Conservation (phyloP, 768 basidiomycete genomes). For the Pleurotus platypus region DNA sequence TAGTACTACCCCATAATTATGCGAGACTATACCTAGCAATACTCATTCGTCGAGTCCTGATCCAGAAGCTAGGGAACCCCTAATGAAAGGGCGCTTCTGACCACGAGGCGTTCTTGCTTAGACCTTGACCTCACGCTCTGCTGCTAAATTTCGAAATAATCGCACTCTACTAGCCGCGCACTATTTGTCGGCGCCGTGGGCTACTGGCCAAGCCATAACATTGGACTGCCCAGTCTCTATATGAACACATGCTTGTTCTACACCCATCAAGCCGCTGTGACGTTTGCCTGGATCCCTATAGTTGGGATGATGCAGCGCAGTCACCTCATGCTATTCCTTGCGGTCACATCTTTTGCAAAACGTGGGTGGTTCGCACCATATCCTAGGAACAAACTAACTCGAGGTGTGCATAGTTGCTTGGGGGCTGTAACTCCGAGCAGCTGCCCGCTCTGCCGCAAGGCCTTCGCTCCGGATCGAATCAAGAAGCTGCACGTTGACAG, state of each 20-base stretch:
- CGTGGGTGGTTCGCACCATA: slow-evolving; percentile 36
- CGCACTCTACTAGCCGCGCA: not conserved
- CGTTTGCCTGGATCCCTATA: slow-evolving; percentile 67
- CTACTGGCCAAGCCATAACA: not conserved
- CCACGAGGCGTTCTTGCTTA: not conserved
- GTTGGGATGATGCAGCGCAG: slow-evolving; percentile 44
- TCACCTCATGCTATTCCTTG: slow-evolving; percentile 72
- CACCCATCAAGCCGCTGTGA: slow-evolving; percentile 74
- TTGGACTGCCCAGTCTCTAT: not conserved
- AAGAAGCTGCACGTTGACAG: slow-evolving; percentile 69
- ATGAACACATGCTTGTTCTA: slow-evolving; percentile 47
- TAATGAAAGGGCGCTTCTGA: not conserved
- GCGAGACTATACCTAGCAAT: too few species aligned
- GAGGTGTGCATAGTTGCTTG: slow-evolving; percentile 44
- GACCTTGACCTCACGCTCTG: not conserved
- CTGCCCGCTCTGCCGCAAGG: slow-evolving; percentile 68
- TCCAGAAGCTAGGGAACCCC: too few species aligned
- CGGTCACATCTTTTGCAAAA: slow-evolving; percentile 72
- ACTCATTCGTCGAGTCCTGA: too few species aligned
- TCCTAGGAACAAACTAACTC: slow-evolving; percentile 6
- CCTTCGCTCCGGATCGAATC: slow-evolving; percentile 50
- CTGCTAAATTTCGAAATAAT: not conserved
- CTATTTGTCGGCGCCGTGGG: not conserved
- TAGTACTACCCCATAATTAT: too few species aligned
- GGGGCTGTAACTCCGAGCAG: slow-evolving; percentile 42